Base-by-base conservation (phyloP, 2,329 filamentous ascomycete genomes). In the Berkeleyomyces basicola region DNA sequence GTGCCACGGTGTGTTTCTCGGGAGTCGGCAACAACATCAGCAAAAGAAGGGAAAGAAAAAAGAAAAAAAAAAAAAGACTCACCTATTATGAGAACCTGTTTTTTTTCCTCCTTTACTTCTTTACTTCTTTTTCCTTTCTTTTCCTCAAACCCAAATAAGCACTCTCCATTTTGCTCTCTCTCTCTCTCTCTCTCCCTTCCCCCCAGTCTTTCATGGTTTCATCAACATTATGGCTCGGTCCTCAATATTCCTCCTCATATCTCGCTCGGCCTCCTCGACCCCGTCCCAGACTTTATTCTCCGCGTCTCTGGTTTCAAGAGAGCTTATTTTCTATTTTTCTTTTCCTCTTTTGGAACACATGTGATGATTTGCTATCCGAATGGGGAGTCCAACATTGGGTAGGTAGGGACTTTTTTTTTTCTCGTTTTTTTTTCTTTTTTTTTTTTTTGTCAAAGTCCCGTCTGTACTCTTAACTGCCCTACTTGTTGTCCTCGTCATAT, bases 161-260 rank as follows among this genome's bases (percentile, higher is more conserved):
- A 14, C 33, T 36, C 7, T 4, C 7, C 11, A 11, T 7, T 46
- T n/a, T n/a, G 7, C 3, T 7, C 7, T 47, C 16, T 14, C n/a
- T 49, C n/a, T 44, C 36, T 14, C 46, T 39, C 36, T 7, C 37
- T 10, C 36, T n/a, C 33, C 9, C 36, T 4, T 7, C 5, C 14
- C 51, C 49, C 51, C 11, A 36, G 51, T 55, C 51, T 55, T 55
- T 55, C 51, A 55, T 14, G 11, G 51, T 55, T 55, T 55, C 42
- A 23, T 46, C 23, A 9, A 37, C 33, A 59, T 59, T 37, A 47
- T n/a, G 42, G 55, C 58, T 59, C 58, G 58, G 58, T 49, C 58
- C 43, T 39, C 36, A 59, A 46, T 44, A 46, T 46, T 49, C 42
- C 42, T 59, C 58, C 58, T 59, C 58, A 59, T 59, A 59, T 59